These are phyloP conservation scores for Fusarium burgessii DNA, from an alignment of 2,329 filamentous ascomycete species.

Conservation along the genomic window DNA sequence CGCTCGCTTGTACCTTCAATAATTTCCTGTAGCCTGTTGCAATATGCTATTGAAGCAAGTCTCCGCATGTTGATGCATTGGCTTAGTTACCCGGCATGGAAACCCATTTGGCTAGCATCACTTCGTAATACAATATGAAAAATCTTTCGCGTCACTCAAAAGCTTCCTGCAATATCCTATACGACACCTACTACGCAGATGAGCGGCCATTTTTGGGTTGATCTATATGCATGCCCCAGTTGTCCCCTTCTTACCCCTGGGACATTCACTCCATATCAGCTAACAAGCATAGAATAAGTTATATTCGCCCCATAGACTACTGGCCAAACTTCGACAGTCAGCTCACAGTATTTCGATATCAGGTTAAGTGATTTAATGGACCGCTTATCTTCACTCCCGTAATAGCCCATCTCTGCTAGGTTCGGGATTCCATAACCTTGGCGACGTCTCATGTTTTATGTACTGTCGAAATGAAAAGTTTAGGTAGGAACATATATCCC, in stretches of 20 bases:
- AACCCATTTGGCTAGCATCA: too few species aligned
- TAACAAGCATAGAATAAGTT: background rate
- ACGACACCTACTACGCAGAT: background rate
- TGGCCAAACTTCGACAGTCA: too few species aligned
- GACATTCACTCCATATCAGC: background rate
- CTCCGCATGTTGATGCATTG: too few species aligned
- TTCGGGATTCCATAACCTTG: background rate
- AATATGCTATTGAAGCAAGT: too few species aligned
- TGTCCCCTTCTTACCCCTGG: background rate
- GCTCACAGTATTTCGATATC: background rate
- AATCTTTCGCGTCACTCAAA: too few species aligned
- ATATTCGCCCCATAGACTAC: background rate
- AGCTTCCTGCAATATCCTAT: background rate
- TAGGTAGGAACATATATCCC: too few species aligned
- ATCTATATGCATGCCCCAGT: too few species aligned
- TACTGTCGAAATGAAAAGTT: background rate
- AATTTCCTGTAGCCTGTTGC: too few species aligned
- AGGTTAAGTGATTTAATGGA: background rate
- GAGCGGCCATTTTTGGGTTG: too few species aligned
- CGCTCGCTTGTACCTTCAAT: too few species aligned
- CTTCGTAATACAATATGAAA: background rate
- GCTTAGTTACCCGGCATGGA: too few species aligned
- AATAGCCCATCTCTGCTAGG: background rate
- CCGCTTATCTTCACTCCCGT: background rate
- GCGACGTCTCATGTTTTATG: background rate